A percentile compares a stretch with the other conserved stretches of the same genome.
These are phyloP conservation scores for Xerocomellus intermedius DNA, from an alignment of 768 basidiomycete genomes.

Conservation along the genomic window DNA sequence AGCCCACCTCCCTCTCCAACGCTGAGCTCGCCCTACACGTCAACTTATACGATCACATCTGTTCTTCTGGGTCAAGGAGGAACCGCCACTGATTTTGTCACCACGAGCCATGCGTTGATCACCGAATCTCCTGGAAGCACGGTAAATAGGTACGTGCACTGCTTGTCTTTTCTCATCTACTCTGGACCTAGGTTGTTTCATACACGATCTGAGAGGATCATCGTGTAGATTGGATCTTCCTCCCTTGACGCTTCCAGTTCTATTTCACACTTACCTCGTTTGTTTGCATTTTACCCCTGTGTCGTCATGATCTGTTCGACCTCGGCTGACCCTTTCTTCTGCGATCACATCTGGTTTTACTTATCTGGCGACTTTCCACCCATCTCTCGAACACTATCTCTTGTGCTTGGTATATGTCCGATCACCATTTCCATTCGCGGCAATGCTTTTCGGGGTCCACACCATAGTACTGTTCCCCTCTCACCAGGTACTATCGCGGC, in stretches of 20 bases:
- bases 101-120: slow-evolving; percentile 25
- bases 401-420: neutral
- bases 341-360: slow-evolving; percentile 12
- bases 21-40: slow-evolving; percentile 2
- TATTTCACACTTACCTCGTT: slow-evolving; percentile 1
- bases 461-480: slow-evolving; percentile 6
- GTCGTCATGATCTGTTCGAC: slow-evolving; percentile 15
- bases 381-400: slow-evolving; percentile 5
- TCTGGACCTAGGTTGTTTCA: neutral
- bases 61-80: slow-evolving; percentile 10
- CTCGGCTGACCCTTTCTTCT: slow-evolving; percentile 18
- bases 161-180: neutral
- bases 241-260: neutral
- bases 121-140: slow-evolving; percentile 11
- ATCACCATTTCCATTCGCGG: slow-evolving; percentile 2
- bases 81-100: slow-evolving; percentile 17
- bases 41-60: slow-evolving; percentile 24
- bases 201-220: slow-evolving; percentile 10
- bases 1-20: neutral
- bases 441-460: slow-evolving; percentile 3
- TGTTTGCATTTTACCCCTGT: slow-evolving; percentile 17
- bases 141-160: slow-evolving; percentile 15
- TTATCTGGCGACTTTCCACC: slow-evolving; percentile 7
- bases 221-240: slow-evolving; percentile 5
- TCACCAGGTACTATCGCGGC: slow-evolving; percentile 27